Base-by-base conservation (phyloP, 148 eudicot species). In the Spergularia bocconei region DNA sequence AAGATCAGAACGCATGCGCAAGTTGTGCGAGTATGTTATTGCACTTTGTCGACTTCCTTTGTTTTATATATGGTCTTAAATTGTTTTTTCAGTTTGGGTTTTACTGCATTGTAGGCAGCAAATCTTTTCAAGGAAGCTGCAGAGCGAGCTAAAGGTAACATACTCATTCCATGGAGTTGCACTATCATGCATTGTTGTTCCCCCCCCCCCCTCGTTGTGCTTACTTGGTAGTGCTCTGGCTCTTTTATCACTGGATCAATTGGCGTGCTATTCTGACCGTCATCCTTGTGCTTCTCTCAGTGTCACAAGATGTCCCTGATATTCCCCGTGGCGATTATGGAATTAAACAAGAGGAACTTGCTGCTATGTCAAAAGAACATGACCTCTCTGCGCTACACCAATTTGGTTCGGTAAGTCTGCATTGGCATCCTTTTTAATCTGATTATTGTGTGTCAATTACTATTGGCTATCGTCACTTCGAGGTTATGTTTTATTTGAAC, bases 1-100 rank as follows among this genome's bases (percentile, higher is more conserved):
- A 93, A 90, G 86, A 90, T 93, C 67, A 84, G 97, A 82, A 84
- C 91, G 15, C 97, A 93, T 90, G 95, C 97, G 44, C 97, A 93
- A 91, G 98, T 88, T 72, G 85, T 91, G 52, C 85, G 94, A 78
- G 98, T 93, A 69, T 76, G 65, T 81, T 47, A 62, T 54, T 23
- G 33, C 54, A 71, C 11, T 59, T 52, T 48, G 47, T 47, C 38
- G 6, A 47, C 17, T 59, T 55, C 20, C 66, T 63, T 33, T 33
- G 44, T 48, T 76, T 29, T 29, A 29, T 58, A 21, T 57, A 19
- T 17, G 16, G 17, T 20, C 59, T 41, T 39, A 41, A 62, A 56
- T 12, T 63, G 66, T 29, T 56, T 75, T 48, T 48, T 75, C 7
- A 25, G 63, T 55, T 64, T 56, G 21, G 7, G 29, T 25, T 57